Base-by-base conservation (phyloP, 192 early-diverging fungal species). In the Backusella morwellensis region DNA sequence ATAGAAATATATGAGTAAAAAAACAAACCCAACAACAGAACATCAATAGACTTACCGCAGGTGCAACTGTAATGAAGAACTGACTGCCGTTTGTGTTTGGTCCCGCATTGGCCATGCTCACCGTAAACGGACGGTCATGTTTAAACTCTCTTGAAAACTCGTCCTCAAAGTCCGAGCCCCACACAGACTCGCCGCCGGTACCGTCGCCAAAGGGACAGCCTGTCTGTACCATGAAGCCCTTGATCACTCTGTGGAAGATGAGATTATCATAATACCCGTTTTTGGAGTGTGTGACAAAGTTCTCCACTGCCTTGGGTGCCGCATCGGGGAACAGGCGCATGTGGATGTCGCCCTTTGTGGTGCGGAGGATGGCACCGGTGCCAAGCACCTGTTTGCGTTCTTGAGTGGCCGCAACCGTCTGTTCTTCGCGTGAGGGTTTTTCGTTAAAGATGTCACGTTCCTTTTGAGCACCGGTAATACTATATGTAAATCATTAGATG, bases 361-460 rank as follows among this genome's bases (percentile, higher is more conserved):
- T 99, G 73, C 95, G 95, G 6, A 99, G 40, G 38, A 95, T 91
- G 3, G 95, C 96, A 7, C 87, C 83, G 23, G 86, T 88, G 23
- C 92, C 94, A 8, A 93, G 85, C 17, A 87, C 71, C 32, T 88
- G 88, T 56, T 92, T 90, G 14, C 87, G 89, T 21, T 88, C 80
- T 68, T 91, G 84, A 0, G 86, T 83, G 0, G 91, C 81, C 0
- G 97, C 96, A 42, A 98, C 91, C 0, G 95, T 96, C 70, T 96
- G 96, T 84, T 99, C 98, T 78, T 98, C 97, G 35, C 94, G 87
- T 0, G 96, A 94, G 0, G 98, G 98, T 78, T 97, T 97, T 76
- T 99, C 98, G 85, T 99, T 99, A 78, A 97, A 99, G 41, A 98
- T 91, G 86, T 99, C 98, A 63, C 98, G 90, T 42, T 94, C 89